Evolutionary conservation across 495 filamentous ascomycete species (phyloP).

Genomic region (Platismatia glauca): DNA sequence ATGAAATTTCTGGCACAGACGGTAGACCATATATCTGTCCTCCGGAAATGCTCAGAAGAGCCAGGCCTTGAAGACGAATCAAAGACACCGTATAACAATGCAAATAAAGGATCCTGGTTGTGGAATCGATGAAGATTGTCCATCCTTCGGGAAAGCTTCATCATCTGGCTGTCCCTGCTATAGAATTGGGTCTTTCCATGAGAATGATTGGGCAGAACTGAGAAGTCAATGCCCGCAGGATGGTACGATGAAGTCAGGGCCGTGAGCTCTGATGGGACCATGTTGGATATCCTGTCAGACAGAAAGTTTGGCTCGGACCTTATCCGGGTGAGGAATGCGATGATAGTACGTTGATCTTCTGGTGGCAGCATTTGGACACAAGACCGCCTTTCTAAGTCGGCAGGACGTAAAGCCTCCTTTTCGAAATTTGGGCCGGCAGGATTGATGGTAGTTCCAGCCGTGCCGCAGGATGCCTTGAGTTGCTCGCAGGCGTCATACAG

Average conservation of each 20-base stretch:
- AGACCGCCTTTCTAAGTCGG: constrained; percentile 37
- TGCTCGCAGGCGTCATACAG: constrained; percentile 85
- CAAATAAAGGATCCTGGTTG: constrained; percentile 76
- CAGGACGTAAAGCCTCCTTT: constrained; percentile 1
- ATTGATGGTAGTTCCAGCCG: constrained; percentile 41
- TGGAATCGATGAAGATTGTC: constrained; percentile 70
- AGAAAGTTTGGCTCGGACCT: constrained; percentile 81
- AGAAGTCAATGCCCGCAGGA: constrained; percentile 67
- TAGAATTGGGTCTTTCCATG: constrained; percentile 47
- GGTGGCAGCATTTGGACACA: constrained; percentile 76
- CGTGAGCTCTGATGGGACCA: constrained; percentile 65
- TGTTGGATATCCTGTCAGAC: constrained; percentile 62
- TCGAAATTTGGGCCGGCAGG: neutral
- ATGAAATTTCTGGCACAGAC: constrained; percentile 65
- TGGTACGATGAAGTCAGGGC: constrained; percentile 66
- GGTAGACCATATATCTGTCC: constrained; percentile 79
- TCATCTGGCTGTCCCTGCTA: constrained; percentile 28
- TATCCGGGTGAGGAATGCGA: constrained; percentile 72
- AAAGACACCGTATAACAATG: constrained; percentile 80
- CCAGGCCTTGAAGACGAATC: constrained; percentile 75
- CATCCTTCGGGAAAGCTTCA: constrained; percentile 28
- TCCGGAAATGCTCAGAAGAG: constrained; percentile 61
- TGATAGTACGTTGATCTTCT: constrained; percentile 61
- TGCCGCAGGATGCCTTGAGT: constrained; percentile 75
- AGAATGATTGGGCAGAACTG: constrained; percentile 66